These are phyloP conservation scores for Platanthera zijinensis DNA, from an alignment of 106 monocot species.

Conservation along the genomic window DNA sequence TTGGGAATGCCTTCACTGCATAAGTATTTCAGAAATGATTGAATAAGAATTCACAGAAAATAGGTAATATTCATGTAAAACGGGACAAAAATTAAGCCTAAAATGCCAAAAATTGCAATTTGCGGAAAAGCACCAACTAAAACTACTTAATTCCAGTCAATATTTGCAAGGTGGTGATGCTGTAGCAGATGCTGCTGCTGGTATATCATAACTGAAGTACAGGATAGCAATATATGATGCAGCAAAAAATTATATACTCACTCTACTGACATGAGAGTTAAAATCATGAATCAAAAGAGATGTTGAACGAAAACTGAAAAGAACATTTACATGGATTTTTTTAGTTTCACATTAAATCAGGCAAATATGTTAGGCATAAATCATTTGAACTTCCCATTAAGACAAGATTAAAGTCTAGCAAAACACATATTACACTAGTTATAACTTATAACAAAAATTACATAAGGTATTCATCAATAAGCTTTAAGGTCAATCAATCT, in stretches of 20 bases:
- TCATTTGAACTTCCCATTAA: no score
- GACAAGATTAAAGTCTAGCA: no score
- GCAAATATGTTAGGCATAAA: no score
- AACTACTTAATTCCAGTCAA: background rate
- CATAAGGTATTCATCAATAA: no score
- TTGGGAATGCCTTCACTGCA: slow-evolving; percentile 88
- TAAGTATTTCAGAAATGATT: background rate
- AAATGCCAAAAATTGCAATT: background rate
- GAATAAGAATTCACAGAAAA: background rate
- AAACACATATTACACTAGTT: no score
- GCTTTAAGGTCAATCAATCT: no score
- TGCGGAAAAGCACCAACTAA: background rate
- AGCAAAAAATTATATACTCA: background rate
- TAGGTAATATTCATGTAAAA: background rate
- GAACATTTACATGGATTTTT: no score
- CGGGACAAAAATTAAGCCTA: background rate
- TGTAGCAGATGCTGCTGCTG: background rate
- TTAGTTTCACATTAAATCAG: no score
- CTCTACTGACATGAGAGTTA: no score
- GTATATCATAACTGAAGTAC: background rate
- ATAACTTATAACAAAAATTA: no score
- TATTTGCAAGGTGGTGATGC: background rate
- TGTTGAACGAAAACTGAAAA: no score
- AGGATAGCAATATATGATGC: background rate
- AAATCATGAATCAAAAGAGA: no score